Evolutionary conservation across 768 basidiomycete species (phyloP), one percentile per base, ranked within the genome.

Genomic region (Rhizopogon roseolus): DNA sequence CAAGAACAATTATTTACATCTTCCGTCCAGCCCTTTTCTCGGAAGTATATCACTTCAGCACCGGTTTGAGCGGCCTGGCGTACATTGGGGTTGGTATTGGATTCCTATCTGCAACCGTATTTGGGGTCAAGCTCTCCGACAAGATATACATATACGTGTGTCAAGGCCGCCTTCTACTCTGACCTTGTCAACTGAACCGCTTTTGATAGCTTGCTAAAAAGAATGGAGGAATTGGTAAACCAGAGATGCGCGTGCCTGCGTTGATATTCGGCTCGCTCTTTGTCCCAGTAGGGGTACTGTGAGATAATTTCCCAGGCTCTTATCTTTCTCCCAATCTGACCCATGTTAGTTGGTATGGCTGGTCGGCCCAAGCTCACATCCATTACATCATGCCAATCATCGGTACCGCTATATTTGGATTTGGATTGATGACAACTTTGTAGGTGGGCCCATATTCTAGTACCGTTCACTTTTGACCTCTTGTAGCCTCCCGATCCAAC

Each of bases 301-400:
- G 62, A 61, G 84, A 72, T 1, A 16, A 32, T 10, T 32, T 10
- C 25, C 13, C 11, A 8, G n/a, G 22, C 3, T 22, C 14, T 27
- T n/a, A 17, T 22, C 14, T 16, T 50, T 38, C 37, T 11, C 49
- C 27, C 29, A 27, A 10, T 13, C 17, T 61, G 43, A 59, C 38
- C 22, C 25, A 32, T 28, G 44, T 1, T 50, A 87, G 85, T 56
- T 87, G 88, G 88, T 90, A 87, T 61, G 88, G 88, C 17, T 90
- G 88, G 88, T 86, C 87, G 14, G 88, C 87, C 3, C 71, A 85
- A 53, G 79, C 80, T 0, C 69, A 68, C 42, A 57, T 81, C 0
- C 86, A 89, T 59, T 89, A 85, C 86, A 85, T 89, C 34, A 83
- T 88, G 81, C 86, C 86, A 8, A 84, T 87, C 57, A 77, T 81